Percentiles rank a stretch among this genome's conserved stretches.
phyloP scores from a whole-genome alignment of 2,329 filamentous ascomycete genomes.

The Onygenales sp. region DNA sequence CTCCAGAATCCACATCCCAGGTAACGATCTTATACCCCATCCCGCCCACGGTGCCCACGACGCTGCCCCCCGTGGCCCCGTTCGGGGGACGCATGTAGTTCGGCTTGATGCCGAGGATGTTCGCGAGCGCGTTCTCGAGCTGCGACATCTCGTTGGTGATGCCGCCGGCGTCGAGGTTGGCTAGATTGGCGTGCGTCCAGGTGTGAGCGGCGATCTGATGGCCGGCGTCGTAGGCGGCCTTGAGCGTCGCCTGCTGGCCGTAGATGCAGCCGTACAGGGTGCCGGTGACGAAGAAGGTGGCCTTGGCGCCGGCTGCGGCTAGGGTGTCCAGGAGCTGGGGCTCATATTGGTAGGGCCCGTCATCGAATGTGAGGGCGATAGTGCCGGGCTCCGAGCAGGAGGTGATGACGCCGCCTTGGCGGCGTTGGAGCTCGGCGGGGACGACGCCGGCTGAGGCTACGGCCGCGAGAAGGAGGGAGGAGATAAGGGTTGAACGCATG shows the following conservation, averaged over 20 bases:
- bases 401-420: constrained; percentile 34
- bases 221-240: constrained; percentile 26
- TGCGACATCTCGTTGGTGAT: constrained; percentile 1
- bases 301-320: constrained; percentile 45
- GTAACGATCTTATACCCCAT: constrained; percentile 2
- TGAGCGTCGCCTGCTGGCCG: constrained; percentile 18
- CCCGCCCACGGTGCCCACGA: neutral
- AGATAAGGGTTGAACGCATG: neutral
- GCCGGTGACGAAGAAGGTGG: constrained; percentile 55
- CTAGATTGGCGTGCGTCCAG: constrained; percentile 3
- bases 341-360: constrained; percentile 54
- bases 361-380: constrained; percentile 57
- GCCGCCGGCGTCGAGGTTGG: neutral
- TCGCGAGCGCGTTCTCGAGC: constrained; percentile 2
- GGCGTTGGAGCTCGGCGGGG: neutral
- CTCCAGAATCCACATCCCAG: constrained; percentile 2
- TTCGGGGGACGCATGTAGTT: constrained; percentile 6
- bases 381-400: constrained; percentile 38
- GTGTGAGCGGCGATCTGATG: constrained; percentile 41
- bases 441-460: neutral
- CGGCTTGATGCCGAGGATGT: constrained; percentile 5
- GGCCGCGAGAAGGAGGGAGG: neutral
- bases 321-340: constrained; percentile 49
- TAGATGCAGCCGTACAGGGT: constrained; percentile 26
- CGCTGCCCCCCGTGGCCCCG: neutral